Evolutionary conservation across 495 filamentous ascomycete species (phyloP), one percentile per base, ranked within the genome.

Genomic region (Filosporella fistucella): DNA sequence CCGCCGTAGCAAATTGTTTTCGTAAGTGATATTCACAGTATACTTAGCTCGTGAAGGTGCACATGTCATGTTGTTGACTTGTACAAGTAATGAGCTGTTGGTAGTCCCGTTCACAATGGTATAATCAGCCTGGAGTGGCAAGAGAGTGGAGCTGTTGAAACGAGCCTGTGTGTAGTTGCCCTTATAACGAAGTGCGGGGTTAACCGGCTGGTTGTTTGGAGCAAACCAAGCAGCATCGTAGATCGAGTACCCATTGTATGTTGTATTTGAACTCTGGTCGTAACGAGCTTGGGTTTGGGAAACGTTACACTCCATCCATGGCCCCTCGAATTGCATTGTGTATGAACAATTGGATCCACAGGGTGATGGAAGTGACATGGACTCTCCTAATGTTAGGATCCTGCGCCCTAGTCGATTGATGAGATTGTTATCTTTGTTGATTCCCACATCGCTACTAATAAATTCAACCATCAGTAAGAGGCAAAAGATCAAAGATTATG

Each of bases 1-100:
- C 28, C 46, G 47, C 21, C 14, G n/a, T 32, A 16, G 40, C 16
- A 47, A 41, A 42, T 41, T 59, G 44, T 46, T 51, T 22, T 21
- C 10, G 16, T 34, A 47, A n/a, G 33, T 38, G 12, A 39, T 41
- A 10, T 18, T 54, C n/a, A 47, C 56, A 23, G 29, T 46, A 38
- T 16, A 53, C 3, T 25, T 33, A 12, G 49, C 49, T 23, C 49
- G 33, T 30, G 32, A 42, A 25, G 46, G 33, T 38, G 37, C n/a
- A 32, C 46, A 48, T 10, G 41, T 30, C 7, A 40, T 23, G 12
- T 38, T 45, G 30, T 48, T 21, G 39, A 30, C 6, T 16, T 28
- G 26, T 1, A 44, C 30, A 4, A 49, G 4, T 14, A 41, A 16
- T 7, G 45, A 44, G 12, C 24, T 12, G 20, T 42, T 38, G 5